Base-by-base conservation (phyloP, 108 stramenopile genomes). In the Pseudonitzschia multiseries region DNA sequence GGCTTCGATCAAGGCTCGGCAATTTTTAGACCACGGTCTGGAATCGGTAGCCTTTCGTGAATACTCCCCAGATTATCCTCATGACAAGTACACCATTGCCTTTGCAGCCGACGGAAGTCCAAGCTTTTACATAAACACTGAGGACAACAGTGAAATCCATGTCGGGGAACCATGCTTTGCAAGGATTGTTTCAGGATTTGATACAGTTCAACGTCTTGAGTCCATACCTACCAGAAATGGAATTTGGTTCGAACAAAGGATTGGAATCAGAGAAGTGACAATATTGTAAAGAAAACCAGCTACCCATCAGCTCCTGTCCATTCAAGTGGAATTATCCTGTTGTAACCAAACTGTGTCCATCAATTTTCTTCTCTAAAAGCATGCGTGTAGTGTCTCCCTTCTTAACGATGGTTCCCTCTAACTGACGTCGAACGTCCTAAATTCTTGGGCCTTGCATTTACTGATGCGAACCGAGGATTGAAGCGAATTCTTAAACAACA, bases 81-180 rank as follows among this genome's bases (percentile, higher is more conserved):
- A 96, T 68, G 29, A 59, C 18, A 64, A 79, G 66, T 90, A 84
- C 42, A 93, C 93, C 17, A 71, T 96, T 29, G 92, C 92, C 13
- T 92, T 97, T 63, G 86, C 88, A 18, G 87, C 79, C 27, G 83
- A 86, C 32, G 85, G 81, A 18, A 84, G 83, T 40, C 94, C 96
- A 4, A 79, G 80, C 26, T 96, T 95, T 69, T 98, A 93, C 71
- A 86, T 98, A 65, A 94, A 93, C 64, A 88, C 82, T 32, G 81
- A 84, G 33, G 95, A 98, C 72, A 98, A 98, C 72, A 79, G 83
- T 14, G 67, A 81, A 29, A 81, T 79, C 40, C 95, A 97, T 73
- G 86, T 83, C 1, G 86, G 81, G 32, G 87, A 89, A 62, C 83
- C 90, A 12, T 88, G 86, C 71, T 93, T 93, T 86, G 93, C 73